Conservation (phyloP, 805 yeast species). For the Wickerhamomyces canadensis region DNA sequence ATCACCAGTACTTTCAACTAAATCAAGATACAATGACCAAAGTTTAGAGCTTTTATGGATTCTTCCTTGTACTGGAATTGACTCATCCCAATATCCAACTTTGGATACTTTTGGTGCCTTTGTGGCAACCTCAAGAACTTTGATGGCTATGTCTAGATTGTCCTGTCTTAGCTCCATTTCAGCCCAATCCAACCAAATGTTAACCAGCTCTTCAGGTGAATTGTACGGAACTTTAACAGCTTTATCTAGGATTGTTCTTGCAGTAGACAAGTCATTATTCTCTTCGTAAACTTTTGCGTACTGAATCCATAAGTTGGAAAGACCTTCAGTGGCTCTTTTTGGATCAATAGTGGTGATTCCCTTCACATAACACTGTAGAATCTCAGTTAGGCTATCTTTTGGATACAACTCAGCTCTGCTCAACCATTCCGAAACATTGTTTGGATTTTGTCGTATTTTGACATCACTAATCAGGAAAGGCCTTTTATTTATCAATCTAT, state of each 20-base stretch:
- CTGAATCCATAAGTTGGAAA: constrained; percentile 62
- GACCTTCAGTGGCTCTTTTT: constrained; percentile 35
- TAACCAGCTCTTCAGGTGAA: constrained; percentile 56
- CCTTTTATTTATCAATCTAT: constrained; percentile 50
- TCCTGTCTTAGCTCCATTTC: constrained; percentile 52
- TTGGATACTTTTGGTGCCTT: constrained; percentile 31
- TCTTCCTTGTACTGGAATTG: constrained; percentile 49
- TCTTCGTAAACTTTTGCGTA: constrained; percentile 63
- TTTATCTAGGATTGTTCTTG: constrained; percentile 55
- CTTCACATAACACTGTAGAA: constrained; percentile 50
- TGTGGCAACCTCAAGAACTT: constrained; percentile 37
- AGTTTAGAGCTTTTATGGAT: constrained; percentile 55
- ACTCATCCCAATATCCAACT: constrained; percentile 34
- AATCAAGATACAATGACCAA: constrained; percentile 72
- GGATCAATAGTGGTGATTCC: constrained; percentile 71
- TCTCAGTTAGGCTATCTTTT: constrained; percentile 32
- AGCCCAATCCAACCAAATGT: constrained; percentile 72
- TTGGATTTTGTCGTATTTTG: constrained; percentile 51
- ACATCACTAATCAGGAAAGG: constrained; percentile 61
- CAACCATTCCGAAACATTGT: constrained; percentile 66
- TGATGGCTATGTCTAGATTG: constrained; percentile 39
- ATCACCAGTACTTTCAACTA: constrained; percentile 53
- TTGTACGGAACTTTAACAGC: constrained; percentile 68
- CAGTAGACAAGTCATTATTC: constrained; percentile 49
- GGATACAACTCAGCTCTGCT: constrained; percentile 47